Evolutionary conservation across 23 red algal genomes (phyloP), one percentile per base, ranked within the genome.

Genomic region (Gracilariopsis chorda): DNA sequence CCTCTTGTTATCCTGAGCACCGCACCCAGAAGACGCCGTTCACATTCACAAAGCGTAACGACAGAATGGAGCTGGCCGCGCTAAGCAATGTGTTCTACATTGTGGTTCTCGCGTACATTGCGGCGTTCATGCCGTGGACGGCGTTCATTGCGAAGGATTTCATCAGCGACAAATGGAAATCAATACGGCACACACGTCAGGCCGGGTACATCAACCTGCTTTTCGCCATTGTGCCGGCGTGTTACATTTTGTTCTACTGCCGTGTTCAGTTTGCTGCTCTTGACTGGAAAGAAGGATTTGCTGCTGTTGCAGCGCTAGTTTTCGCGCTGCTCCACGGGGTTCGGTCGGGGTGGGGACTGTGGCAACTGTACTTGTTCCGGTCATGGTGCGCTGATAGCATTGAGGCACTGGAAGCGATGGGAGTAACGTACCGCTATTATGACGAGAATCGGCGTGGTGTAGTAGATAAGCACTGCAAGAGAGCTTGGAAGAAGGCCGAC

Each of bases 121-220:
- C 53, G 4, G 78, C 78, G 9, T 60, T 82, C 48, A 19, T 82
- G 30, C 78, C 78, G 19, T 82, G 78, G 78, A 59, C 78, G 19
- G 53, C 53, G 7, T 53, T 82, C 39, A 16, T 12, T 19, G 48
- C 78, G 24, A 61, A 41, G 20, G 53, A 82, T 52, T 82, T 82
- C 37, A 82, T 82, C 25, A 42, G 51, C 24, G 39, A 16, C 48
- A 33, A 35, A 19, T 82, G 78, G 78, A 58, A 62, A 17, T 61
- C 46, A 5, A 52, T 62, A 4, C 25, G 34, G 27, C 30, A 82
- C 34, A 62, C 55, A 16, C 78, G 78, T 20, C 3, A 41, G 27
- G 48, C 48, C 4, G 78, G 78, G 12, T 60, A 82, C 48, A 59
- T 82, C 51, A 53, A 82, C 20, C 78, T 82, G 17, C 41, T 82